These are phyloP conservation scores for Colletotrichum destructivum DNA, from an alignment of 2,329 filamentous ascomycete genomes.

Conservation along the genomic window DNA sequence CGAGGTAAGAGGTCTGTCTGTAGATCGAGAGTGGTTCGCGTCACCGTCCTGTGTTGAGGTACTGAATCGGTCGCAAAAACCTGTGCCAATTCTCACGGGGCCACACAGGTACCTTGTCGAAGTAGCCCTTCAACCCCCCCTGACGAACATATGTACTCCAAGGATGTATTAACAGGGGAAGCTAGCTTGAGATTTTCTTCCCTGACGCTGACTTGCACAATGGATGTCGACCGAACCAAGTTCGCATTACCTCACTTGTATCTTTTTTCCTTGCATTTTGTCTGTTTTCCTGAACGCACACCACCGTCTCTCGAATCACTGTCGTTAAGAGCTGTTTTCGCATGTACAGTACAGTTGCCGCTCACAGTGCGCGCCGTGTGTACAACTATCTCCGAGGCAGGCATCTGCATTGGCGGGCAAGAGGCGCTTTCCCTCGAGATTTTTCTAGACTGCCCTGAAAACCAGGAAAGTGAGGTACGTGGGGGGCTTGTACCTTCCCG, in stretches of 20 bases:
- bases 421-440: conserved; percentile 25
- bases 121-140: conserved; percentile 18
- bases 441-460: conserved; percentile 33
- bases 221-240: conserved; percentile 39
- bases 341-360: conserved; percentile 28
- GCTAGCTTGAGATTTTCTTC: conserved; percentile 23
- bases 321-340: neutral
- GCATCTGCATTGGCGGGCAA: conserved; percentile 13
- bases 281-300: conserved; percentile 32
- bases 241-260: conserved; percentile 39
- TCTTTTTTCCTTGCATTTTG: conserved; percentile 23
- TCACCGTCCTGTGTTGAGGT: conserved; percentile 36
- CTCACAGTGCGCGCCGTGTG: conserved; percentile 36
- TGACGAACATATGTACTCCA: conserved; percentile 5
- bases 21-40: conserved; percentile 23
- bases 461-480: conserved; percentile 22
- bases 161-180: conserved; percentile 13
- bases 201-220: conserved; percentile 32
- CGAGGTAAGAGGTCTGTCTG: neutral
- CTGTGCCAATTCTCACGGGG: conserved; percentile 33
- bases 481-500: conserved; percentile 27
- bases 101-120: conserved; percentile 4
- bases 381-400: conserved; percentile 32
- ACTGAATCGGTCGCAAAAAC: conserved; percentile 2
- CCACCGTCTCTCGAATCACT: conserved; percentile 29